These are phyloP conservation scores for Gleditsia sinensis DNA, from an alignment of 306 rosid genomes.

Conservation along the genomic window DNA sequence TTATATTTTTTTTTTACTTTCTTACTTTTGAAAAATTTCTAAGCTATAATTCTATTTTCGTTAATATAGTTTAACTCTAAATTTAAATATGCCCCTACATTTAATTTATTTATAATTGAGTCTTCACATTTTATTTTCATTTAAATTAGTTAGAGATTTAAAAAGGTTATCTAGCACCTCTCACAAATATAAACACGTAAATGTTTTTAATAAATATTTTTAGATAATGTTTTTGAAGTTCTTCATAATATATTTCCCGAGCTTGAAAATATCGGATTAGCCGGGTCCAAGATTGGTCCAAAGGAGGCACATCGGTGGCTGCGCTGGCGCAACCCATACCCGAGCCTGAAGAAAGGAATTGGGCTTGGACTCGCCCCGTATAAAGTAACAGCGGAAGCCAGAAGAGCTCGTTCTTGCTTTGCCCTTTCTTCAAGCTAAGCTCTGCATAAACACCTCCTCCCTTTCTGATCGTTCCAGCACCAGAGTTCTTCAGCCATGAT, in stretches of 20 bases:
- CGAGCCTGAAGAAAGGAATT: background rate
- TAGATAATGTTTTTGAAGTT: too few relatives aligned
- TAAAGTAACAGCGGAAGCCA: constrained; percentile 28
- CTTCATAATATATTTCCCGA: background rate
- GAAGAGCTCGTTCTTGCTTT: constrained; percentile 30
- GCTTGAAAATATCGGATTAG: background rate
- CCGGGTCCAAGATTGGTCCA: background rate
- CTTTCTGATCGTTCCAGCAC: constrained; percentile 40
- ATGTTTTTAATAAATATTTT: too few relatives aligned
- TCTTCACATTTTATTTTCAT: too few relatives aligned
- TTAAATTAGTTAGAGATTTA: too few relatives aligned
- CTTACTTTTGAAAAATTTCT: too few relatives aligned
- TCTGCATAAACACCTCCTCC: constrained; percentile 24
- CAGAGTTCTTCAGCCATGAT: constrained; percentile 57
- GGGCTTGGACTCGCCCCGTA: constrained; percentile 36
- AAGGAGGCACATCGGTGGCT: background rate
- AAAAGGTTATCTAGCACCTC: too few relatives aligned
- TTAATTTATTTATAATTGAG: too few relatives aligned
- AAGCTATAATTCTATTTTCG: too few relatives aligned
- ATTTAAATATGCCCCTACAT: too few relatives aligned
- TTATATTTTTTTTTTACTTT: too few relatives aligned
- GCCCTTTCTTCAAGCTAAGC: constrained; percentile 77
- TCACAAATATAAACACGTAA: too few relatives aligned
- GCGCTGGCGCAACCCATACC: background rate
- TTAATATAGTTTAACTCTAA: too few relatives aligned